Base-by-base conservation (phyloP, 2,329 filamentous ascomycete genomes). In the Hypoxylon sp. region DNA sequence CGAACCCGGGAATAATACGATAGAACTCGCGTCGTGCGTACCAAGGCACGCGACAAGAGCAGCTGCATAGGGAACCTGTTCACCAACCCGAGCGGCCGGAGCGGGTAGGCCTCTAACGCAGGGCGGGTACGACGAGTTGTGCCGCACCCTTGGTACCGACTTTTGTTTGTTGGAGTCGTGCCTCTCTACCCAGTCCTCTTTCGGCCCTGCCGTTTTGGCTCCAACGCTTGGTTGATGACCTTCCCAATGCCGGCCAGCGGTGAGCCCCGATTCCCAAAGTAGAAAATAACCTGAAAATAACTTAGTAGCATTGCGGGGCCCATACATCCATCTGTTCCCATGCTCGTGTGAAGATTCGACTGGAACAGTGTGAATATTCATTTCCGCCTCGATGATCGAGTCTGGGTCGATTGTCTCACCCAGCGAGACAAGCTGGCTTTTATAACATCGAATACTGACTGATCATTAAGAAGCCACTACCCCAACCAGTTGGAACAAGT, bases 111-210 rank as follows among this genome's bases (percentile, higher is more conserved):
- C 6, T 17, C n/a, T 42, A 3, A 42, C 37, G 37, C 37, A 42
- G 37, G 37, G 37, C 37, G 37, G 17, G 40, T 44, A 44, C 17
- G 40, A 44, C 40, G 8, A 44, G 17, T 17, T 44, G 61, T 54
- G 50, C 64, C 69, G 57, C 49, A 64, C 61, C 20, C 53, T 56
- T 65, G 66, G 69, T 64, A 71, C 59, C 56, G 62, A 66, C 33
- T 42, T 54, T 20, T 51, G 59, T 53, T 61, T 62, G 57, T 64
- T 62, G 48, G 40, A 42, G 60, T 59, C 8, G 51, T 50, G 56
- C 42, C 60, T 27, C n/a, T 51, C 27, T 44, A 11, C n/a, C n/a
- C 11, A 56, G 4, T 54, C 51, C 25, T 35, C 40, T 61, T 60
- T 64, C 46, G 50, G 54, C 17, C 48, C 49, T 65, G 44, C 66